phyloP scores from a whole-genome alignment of 1,284 basidiomycete genomes.

The Caloboletus inedulis region DNA sequence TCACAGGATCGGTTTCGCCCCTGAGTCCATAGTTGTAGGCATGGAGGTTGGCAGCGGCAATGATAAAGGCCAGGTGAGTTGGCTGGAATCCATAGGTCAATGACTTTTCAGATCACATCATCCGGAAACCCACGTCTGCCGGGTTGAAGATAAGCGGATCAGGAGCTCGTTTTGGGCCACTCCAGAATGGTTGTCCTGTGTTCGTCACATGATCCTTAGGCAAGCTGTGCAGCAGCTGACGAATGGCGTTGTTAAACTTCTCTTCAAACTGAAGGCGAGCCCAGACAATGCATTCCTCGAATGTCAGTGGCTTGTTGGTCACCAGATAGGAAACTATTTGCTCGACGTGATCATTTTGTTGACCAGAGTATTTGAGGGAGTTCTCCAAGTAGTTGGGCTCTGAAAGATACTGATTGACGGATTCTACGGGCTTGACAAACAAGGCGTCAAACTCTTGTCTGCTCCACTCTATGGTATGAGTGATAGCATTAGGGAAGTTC shows the following conservation, averaged over 20 bases:
- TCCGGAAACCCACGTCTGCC: slow-evolving; percentile 65
- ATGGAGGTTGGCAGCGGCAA: slow-evolving; percentile 94
- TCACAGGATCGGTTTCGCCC: slow-evolving; percentile 76
- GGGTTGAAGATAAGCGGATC: slow-evolving; percentile 87
- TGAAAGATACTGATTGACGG: slow-evolving; percentile 95
- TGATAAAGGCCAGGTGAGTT: slow-evolving; percentile 86
- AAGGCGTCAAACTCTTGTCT: slow-evolving; percentile 90
- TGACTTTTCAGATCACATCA: neutral
- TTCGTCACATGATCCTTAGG: slow-evolving; percentile 91
- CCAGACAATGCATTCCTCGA: slow-evolving; percentile 98
- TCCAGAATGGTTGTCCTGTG: slow-evolving; percentile 95
- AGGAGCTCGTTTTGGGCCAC: slow-evolving; percentile 97
- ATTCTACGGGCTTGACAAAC: slow-evolving; percentile 92
- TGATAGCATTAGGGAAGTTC: slow-evolving; percentile 98
- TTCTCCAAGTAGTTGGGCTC: slow-evolving; percentile 96
- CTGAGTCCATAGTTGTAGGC: slow-evolving; percentile 98
- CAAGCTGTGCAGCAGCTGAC: slow-evolving; percentile 90
- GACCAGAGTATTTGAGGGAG: slow-evolving; percentile 85
- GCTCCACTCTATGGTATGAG: slow-evolving; percentile 99
- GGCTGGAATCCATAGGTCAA: slow-evolving; percentile 47
- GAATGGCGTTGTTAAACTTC: slow-evolving; percentile 93
- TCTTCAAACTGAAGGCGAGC: slow-evolving; percentile 95
- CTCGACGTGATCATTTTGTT: slow-evolving; percentile 86
- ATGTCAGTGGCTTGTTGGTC: slow-evolving; percentile 88
- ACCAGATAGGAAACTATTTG: slow-evolving; percentile 92